Evolutionary conservation across 805 yeast genomes (phyloP).

Genomic region (Yarrowia sp.): DNA sequence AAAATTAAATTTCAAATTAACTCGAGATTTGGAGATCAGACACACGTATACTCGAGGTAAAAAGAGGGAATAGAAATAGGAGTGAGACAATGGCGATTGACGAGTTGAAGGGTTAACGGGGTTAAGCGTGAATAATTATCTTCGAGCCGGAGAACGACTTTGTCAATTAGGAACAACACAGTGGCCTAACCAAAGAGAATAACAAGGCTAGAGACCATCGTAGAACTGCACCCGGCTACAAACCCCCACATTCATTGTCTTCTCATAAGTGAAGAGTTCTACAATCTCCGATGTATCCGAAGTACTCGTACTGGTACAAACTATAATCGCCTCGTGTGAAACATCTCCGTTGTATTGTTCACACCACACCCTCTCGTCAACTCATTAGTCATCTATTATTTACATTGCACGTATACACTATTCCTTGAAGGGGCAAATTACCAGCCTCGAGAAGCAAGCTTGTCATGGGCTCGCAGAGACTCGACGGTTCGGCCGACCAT

Average conservation of each 20-base stretch:
- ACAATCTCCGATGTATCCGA: background rate
- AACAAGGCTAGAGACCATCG: no score
- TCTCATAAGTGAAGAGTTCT: background rate
- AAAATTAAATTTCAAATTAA: background rate
- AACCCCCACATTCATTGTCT: no score
- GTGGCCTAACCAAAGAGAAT: no score
- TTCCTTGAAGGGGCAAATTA: slow-evolving; percentile 28
- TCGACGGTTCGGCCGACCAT: slow-evolving; percentile 76
- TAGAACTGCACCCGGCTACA: no score
- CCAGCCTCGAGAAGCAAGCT: slow-evolving; percentile 42
- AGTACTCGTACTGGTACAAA: background rate
- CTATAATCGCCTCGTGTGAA: slow-evolving; percentile 2
- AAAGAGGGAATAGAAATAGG: slow-evolving; percentile 18
- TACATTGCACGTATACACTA: slow-evolving; percentile 19
- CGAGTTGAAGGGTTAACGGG: no score
- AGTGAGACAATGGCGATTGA: slow-evolving; percentile 1
- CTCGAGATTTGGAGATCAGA: background rate
- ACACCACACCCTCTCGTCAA: background rate
- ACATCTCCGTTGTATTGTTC: background rate
- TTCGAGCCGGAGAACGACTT: background rate
- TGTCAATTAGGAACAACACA: no score
- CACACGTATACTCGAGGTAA: background rate
- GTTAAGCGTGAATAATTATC: background rate
- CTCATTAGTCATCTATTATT: slow-evolving; percentile 39
- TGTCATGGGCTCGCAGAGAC: slow-evolving; percentile 55